Evolutionary conservation across 2,329 filamentous ascomycete species (phyloP).

Genomic region (Colletotrichum phormii): DNA sequence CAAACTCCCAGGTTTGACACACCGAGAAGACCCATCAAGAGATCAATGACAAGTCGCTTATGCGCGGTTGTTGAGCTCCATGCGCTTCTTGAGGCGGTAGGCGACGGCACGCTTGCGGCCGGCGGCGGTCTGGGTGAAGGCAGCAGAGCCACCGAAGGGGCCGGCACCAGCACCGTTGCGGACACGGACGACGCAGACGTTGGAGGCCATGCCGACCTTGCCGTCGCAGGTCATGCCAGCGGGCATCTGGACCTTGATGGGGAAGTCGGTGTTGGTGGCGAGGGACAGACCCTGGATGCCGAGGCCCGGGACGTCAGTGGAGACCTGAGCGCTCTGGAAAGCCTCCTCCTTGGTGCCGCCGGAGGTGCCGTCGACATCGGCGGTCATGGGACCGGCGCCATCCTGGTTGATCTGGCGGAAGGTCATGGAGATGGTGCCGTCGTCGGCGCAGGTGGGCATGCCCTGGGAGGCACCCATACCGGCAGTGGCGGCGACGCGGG

Average conservation of each 20-base stretch:
- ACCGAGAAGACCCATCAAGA: background rate
- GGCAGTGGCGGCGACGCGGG: conserved; percentile 63
- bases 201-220: conserved; percentile 66
- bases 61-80: conserved; percentile 44
- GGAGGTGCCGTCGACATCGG: conserved; percentile 71
- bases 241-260: conserved; percentile 74
- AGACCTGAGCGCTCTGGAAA: conserved; percentile 70
- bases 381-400: conserved; percentile 72
- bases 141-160: conserved; percentile 75
- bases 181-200: conserved; percentile 74
- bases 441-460: conserved; percentile 70
- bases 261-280: conserved; percentile 73
- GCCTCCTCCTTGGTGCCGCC: conserved; percentile 70
- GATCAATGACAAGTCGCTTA: conserved; percentile 22
- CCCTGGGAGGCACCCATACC: conserved; percentile 65
- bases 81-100: conserved; percentile 57
- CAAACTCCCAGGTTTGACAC: conserved; percentile 30
- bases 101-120: conserved; percentile 72
- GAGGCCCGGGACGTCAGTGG: conserved; percentile 70
- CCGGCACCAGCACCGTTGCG: conserved; percentile 72
- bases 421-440: conserved; percentile 71
- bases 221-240: conserved; percentile 75
- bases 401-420: conserved; percentile 80
- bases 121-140: conserved; percentile 70
- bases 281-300: conserved; percentile 67